A percentile compares a stretch with the other conserved stretches of the same genome.
Evolutionary conservation across 2,329 filamentous ascomycete genomes (phyloP).

Genomic region (Sporothrix pallida): DNA sequence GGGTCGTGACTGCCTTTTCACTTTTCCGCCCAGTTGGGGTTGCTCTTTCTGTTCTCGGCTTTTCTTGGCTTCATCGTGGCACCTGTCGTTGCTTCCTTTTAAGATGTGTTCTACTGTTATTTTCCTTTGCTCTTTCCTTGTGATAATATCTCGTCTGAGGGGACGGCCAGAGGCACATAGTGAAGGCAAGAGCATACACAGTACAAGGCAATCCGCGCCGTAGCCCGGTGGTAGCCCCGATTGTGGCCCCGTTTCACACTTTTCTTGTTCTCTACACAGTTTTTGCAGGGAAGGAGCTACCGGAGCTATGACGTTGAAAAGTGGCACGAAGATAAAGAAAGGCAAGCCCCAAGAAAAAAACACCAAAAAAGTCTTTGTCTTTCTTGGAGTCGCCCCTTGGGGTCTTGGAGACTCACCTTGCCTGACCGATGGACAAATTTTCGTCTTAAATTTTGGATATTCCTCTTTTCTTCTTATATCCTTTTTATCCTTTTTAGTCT

Average conservation of each 20-base stretch:
- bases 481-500: not conserved
- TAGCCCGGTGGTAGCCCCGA: slow-evolving; percentile 11
- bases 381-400: not conserved
- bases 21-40: not conserved
- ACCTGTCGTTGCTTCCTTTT: not conserved
- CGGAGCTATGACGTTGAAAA: slow-evolving; percentile 14
- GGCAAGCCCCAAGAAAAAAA: too few species aligned
- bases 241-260: not conserved
- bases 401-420: not conserved
- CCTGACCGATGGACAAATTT: not conserved
- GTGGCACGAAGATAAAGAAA: not conserved
- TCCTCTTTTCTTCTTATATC: too few species aligned
- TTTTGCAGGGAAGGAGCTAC: slow-evolving; percentile 15
- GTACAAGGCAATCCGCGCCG: not conserved
- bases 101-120: not conserved
- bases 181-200: not conserved
- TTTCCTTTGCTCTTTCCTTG: not conserved
- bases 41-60: not conserved
- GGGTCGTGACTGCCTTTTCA: not conserved
- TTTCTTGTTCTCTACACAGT: not conserved
- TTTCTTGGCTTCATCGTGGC: not conserved
- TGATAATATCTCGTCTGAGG: not conserved
- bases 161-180: too few species aligned
- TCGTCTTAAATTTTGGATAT: too few species aligned
- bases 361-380: not conserved